Evolutionary conservation across 2,329 filamentous ascomycete genomes (phyloP), one percentile per base, ranked within the genome.

Genomic region (Ceratocystis alfenasii): DNA sequence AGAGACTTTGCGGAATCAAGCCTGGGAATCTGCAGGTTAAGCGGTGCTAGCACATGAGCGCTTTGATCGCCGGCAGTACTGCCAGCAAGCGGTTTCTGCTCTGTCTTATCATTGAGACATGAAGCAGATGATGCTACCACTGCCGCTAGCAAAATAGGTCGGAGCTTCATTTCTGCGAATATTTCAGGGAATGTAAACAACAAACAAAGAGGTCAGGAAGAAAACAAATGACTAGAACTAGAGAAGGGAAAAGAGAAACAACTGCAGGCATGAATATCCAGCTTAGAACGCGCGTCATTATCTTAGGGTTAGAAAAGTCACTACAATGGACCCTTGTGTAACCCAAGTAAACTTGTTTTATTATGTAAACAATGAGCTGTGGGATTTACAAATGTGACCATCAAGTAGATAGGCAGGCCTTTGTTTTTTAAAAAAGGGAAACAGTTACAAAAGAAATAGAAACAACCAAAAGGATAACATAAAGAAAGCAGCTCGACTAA

Each of bases 1-100:
- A 80, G 72, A 10, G 45, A 20, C 66, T 48, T 50, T 15, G 69
- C 71, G 71, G 73, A 73, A 17, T 44, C n/a, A 28, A 28, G 22
- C 15, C 30, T 5, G n/a, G n/a, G n/a, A 6, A 15, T 5, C 7
- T 2, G n/a, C n/a, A 17, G 12, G 10, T 7, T 7, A 8, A n/a
- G 12, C 28, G n/a, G 55, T 10, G 17, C 7, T 10, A 25, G 6
- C 15, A 10, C 55, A 36, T 59, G 25, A n/a, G 25, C n/a, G 17
- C 3, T n/a, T 36, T 30, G 55, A 20, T 45, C 50, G 2, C 4
- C 1, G 30, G 7, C 15, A 8, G 25, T n/a, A 8, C 44, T 53
- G 45, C 7, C 28, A 25, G 17, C 5, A 25, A 59, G 55, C 5
- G 55, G 55, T 30, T 59, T 30, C 28, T 59, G 55, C n/a, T 22